Conservation (phyloP, 257 asterid species). For the Oldenlandia corymbosa region DNA sequence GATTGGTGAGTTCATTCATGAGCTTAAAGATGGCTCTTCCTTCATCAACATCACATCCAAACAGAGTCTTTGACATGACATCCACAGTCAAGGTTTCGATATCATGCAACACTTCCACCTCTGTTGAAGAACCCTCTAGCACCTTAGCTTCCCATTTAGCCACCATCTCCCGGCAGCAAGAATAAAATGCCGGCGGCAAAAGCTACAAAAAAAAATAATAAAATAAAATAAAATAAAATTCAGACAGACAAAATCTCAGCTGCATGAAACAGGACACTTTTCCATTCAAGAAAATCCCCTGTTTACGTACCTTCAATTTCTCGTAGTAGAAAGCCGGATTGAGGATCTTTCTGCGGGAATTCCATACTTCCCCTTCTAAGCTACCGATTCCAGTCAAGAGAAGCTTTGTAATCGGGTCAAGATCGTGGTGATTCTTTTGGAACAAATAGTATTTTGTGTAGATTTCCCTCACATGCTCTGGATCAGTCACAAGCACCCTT, state of each 20-base stretch:
- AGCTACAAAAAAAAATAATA: constrained; percentile 15
- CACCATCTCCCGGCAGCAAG: constrained; percentile 37
- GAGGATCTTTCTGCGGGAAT: constrained; percentile 41
- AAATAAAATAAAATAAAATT: too few species aligned
- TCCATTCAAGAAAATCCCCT: too few species aligned
- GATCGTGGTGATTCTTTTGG: constrained; percentile 16
- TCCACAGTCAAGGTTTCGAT: constrained; percentile 36
- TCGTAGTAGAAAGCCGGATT: constrained; percentile 45
- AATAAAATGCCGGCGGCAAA: constrained; percentile 40
- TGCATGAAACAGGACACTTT: too few species aligned
- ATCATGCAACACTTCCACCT: constrained; percentile 47
- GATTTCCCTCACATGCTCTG: constrained; percentile 23
- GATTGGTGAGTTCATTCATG: constrained; percentile 50
- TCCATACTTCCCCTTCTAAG: constrained; percentile 48
- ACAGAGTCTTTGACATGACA: constrained; percentile 42
- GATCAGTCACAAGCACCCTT: constrained; percentile 21
- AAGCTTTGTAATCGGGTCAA: background rate
- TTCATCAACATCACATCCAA: constrained; percentile 35
- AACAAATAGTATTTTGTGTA: constrained; percentile 17
- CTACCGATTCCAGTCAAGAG: constrained; percentile 31
- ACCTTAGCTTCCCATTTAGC: constrained; percentile 35
- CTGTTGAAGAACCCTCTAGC: constrained; percentile 15
- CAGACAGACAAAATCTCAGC: too few species aligned
- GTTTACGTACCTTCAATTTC: constrained; percentile 48
- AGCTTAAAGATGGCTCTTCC: constrained; percentile 41